These are phyloP conservation scores for Dionaea muscipula DNA, from an alignment of 179 eudicot genomes.

Conservation along the genomic window DNA sequence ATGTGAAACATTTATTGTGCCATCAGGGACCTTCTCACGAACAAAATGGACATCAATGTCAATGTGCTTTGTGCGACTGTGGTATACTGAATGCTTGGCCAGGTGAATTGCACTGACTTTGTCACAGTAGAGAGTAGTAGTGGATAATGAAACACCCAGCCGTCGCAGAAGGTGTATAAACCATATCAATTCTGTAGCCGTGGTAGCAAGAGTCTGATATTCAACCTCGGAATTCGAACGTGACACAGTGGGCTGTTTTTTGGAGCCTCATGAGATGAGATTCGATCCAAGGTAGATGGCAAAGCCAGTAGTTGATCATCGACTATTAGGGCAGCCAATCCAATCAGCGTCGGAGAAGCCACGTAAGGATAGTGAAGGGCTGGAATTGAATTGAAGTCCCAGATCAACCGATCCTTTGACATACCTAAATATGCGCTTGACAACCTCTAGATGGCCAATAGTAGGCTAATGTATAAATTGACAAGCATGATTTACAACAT, in stretches of 20 bases:
- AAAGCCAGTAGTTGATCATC: neutral
- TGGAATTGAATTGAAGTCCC: neutral
- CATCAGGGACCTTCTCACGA: neutral
- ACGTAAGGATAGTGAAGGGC: neutral
- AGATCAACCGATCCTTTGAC: neutral
- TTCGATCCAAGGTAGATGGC: neutral
- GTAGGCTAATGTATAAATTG: no score
- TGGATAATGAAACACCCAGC: neutral
- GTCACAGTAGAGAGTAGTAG: neutral
- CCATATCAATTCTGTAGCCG: neutral
- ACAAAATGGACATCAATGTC: constrained; percentile 2
- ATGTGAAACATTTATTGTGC: neutral
- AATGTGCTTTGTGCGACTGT: neutral
- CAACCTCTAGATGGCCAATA: no score
- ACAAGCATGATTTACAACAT: no score
- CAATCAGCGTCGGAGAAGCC: constrained; percentile 3
- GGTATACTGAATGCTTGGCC: neutral
- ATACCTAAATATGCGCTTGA: constrained; percentile 1
- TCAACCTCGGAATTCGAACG: neutral
- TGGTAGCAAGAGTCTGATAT: neutral
- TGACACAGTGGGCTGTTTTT: neutral
- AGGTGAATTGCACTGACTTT: neutral
- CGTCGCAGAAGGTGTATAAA: neutral
- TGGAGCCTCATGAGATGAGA: neutral
- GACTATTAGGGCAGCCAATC: neutral